Conservation (phyloP, 441 rosid genomes). For the Bocquillonia castaneifolia region DNA sequence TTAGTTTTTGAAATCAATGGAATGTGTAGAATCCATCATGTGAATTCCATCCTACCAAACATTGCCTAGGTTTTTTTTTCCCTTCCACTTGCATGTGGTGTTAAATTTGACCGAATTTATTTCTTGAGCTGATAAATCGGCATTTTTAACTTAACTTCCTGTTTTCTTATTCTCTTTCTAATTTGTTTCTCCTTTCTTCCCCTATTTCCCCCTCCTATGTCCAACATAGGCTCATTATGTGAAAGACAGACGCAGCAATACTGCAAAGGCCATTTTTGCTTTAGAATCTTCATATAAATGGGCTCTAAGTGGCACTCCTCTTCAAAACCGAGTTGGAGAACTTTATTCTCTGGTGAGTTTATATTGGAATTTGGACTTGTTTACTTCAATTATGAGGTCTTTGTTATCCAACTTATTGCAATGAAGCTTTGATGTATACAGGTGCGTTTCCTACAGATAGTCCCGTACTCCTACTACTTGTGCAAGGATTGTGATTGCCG, state of each 20-base stretch:
- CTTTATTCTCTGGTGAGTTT: constrained; percentile 83
- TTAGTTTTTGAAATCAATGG: too few species aligned
- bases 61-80: too few species aligned
- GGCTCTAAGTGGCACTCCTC: constrained; percentile 99
- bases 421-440: constrained; percentile 35
- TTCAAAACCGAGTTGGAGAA: constrained; percentile 98
- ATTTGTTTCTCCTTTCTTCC: constrained; percentile 1
- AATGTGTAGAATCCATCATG: too few species aligned
- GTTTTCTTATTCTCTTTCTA: constrained; percentile 4
- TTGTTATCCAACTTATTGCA: constrained; percentile 19
- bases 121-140: background rate
- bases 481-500: constrained; percentile 92
- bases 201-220: constrained; percentile 9
- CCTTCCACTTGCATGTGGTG: too few species aligned
- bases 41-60: too few species aligned
- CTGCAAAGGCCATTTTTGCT: constrained; percentile 85
- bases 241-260: constrained; percentile 83
- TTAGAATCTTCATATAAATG: constrained; percentile 79
- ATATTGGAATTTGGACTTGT: constrained; percentile 12
- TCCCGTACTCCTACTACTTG: constrained; percentile 88
- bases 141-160: background rate
- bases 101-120: background rate
- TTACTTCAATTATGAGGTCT: constrained; percentile 15
- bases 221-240: constrained; percentile 71
- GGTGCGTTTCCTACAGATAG: constrained; percentile 86